These are phyloP conservation scores for Calendula officinalis DNA, from an alignment of 129 eudicot genomes.

Conservation along the genomic window DNA sequence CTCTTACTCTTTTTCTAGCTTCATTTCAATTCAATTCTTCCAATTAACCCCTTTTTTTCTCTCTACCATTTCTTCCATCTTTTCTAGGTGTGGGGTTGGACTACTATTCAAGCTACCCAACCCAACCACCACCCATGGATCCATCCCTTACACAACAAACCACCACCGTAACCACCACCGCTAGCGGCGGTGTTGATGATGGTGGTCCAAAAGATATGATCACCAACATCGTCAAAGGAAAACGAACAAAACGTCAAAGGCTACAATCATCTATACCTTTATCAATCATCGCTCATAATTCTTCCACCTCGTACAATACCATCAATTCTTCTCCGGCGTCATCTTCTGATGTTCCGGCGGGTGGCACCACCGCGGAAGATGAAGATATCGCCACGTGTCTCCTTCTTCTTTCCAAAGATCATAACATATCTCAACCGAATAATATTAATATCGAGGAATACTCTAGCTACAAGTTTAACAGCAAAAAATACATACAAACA, in stretches of 20 bases:
- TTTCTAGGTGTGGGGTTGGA: constrained; percentile 29
- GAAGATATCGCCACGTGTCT: constrained; percentile 73
- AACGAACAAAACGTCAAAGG: constrained; percentile 80
- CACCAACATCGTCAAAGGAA: constrained; percentile 51
- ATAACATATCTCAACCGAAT: background rate
- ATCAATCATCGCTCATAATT: constrained; percentile 23
- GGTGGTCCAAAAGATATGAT: constrained; percentile 8
- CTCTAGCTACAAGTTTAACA: constrained; percentile 39
- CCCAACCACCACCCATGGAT: constrained; percentile 40
- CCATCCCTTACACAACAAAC: constrained; percentile 8
- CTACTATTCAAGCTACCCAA: constrained; percentile 29
- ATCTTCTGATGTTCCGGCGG: constrained; percentile 19
- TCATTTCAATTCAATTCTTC: background rate
- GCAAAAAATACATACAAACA: constrained; percentile 50
- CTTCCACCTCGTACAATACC: constrained; percentile 28
- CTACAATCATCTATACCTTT: constrained; percentile 58
- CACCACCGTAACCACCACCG: constrained; percentile 6
- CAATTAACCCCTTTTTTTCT: background rate
- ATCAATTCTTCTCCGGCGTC: constrained; percentile 35
- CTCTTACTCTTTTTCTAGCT: constrained; percentile 25
- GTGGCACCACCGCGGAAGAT: constrained; percentile 52
- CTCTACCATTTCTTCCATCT: constrained; percentile 4
- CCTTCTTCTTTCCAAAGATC: constrained; percentile 65
- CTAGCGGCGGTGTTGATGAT: background rate
- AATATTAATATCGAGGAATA: background rate